phyloP scores from a whole-genome alignment of 1,284 basidiomycete species.

The Melampsora occidentalis region DNA sequence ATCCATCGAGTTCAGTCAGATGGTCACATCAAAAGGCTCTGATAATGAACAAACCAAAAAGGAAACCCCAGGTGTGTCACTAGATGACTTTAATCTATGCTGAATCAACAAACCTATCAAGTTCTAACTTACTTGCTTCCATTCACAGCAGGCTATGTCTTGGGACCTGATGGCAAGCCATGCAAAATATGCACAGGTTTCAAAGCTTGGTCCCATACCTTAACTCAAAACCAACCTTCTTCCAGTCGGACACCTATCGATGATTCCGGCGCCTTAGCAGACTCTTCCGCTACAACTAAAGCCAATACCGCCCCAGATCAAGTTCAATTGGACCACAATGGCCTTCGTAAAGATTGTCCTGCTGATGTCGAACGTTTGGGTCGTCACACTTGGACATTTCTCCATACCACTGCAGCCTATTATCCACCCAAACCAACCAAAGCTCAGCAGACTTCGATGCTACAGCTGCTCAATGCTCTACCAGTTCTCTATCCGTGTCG shows the following conservation, averaged over 20 bases:
- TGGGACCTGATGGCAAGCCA: conserved; percentile 87
- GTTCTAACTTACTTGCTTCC: no score
- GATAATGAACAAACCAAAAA: no score
- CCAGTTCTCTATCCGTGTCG: conserved; percentile 81
- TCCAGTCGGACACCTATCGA: no score
- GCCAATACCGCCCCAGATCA: no score
- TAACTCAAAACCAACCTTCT: conserved; percentile 51
- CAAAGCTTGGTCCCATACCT: conserved; percentile 65
- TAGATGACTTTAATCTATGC: no score
- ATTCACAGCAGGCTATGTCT: conserved; percentile 54
- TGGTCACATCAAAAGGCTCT: no score
- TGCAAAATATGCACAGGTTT: conserved; percentile 86
- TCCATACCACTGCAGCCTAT: conserved; percentile 88
- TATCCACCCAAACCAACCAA: conserved; percentile 75
- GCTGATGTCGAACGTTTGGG: conserved; percentile 18
- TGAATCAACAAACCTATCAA: no score
- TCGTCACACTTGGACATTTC: conserved; percentile 82
- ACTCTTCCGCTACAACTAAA: no score
- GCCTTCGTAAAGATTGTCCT: conserved; percentile 14
- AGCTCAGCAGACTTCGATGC: conserved; percentile 73
- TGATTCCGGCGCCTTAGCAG: no score
- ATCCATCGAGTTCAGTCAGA: no score
- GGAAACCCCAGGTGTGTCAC: no score
- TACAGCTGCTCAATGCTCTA: conserved; percentile 69
- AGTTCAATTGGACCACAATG: no score